Evolutionary conservation across 352 stramenopile species (phyloP).

Genomic region (Phytophthora capsici): DNA sequence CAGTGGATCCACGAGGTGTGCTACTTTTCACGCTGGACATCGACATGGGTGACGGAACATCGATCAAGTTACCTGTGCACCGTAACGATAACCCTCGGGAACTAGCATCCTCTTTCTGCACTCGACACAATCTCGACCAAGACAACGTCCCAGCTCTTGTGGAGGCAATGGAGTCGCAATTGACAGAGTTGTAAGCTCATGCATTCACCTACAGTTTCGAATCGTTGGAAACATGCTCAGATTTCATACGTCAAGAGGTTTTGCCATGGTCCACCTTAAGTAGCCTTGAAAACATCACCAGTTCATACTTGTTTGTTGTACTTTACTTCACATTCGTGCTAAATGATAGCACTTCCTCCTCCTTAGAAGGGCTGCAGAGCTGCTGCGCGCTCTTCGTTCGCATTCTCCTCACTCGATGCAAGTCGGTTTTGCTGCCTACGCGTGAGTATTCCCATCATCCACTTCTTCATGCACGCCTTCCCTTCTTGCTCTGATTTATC

Average conservation of each 20-base stretch:
- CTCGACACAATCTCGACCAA: slow-evolving; percentile 54
- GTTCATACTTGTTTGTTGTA: slow-evolving; percentile 26
- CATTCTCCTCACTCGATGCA: slow-evolving; percentile 37
- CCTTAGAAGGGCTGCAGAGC: not conserved
- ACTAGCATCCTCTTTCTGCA: slow-evolving; percentile 64
- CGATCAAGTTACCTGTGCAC: slow-evolving; percentile 53
- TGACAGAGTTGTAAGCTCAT: slow-evolving; percentile 25
- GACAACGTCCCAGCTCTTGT: slow-evolving; percentile 67
- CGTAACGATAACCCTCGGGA: slow-evolving; percentile 56
- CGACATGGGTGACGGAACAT: slow-evolving; percentile 57
- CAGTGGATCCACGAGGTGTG: slow-evolving; percentile 28
- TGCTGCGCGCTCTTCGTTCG: slow-evolving; percentile 26
- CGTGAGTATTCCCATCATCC: slow-evolving; percentile 40
- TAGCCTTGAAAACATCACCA: not conserved
- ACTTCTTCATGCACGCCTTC: slow-evolving; percentile 31
- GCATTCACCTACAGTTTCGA: slow-evolving; percentile 5
- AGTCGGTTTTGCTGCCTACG: slow-evolving; percentile 42
- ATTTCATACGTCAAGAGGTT: slow-evolving; percentile 10
- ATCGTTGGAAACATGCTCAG: not conserved
- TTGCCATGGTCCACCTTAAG: slow-evolving; percentile 3
- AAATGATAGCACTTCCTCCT: slow-evolving; percentile 9
- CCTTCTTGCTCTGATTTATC: slow-evolving; percentile 7
- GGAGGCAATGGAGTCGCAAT: slow-evolving; percentile 59
- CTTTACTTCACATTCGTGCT: slow-evolving; percentile 26
- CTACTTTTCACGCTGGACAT: slow-evolving; percentile 80